Conservation (phyloP, 139 green algal genomes). For the Tetradesmus obliquus region DNA sequence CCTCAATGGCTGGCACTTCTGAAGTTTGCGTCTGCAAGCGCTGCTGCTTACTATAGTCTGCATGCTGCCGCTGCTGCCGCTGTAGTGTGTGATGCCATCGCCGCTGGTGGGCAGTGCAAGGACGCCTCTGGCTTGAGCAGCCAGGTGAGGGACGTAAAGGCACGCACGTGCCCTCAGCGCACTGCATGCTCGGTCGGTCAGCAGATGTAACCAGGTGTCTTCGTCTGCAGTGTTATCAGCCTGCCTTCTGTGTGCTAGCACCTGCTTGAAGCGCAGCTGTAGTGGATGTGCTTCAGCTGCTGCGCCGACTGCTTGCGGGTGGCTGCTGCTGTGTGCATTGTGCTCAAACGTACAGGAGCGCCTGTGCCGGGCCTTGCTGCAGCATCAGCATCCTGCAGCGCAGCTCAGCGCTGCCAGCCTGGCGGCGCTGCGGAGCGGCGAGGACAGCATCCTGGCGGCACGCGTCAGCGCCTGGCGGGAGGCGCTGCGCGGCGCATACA, state of each 20-base stretch:
- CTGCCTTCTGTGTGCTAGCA: neutral
- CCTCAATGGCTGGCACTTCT: neutral
- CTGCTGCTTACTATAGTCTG: neutral
- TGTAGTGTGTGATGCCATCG: conserved; percentile 11
- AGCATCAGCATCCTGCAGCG: conserved; percentile 25
- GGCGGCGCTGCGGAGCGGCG: neutral
- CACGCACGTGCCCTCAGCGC: neutral
- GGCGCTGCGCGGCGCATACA: conserved; percentile 1
- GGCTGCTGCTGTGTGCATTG: neutral
- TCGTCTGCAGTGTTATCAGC: neutral
- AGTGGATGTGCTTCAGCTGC: neutral
- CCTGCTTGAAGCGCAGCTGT: neutral
- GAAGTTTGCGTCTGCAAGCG: neutral
- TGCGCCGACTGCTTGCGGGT: neutral
- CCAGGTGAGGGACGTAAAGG: neutral
- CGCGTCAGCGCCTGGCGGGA: neutral
- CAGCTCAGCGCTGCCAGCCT: conserved; percentile 9
- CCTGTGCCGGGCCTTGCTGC: neutral
- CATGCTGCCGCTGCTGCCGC: neutral
- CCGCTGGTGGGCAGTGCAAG: neutral
- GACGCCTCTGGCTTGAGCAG: neutral
- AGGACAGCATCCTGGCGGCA: neutral
- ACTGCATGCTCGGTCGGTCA: neutral
- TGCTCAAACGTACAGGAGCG: neutral
- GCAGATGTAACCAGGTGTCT: neutral